Base-by-base conservation (phyloP, 2,329 filamentous ascomycete genomes). In the Claviceps monticola region DNA sequence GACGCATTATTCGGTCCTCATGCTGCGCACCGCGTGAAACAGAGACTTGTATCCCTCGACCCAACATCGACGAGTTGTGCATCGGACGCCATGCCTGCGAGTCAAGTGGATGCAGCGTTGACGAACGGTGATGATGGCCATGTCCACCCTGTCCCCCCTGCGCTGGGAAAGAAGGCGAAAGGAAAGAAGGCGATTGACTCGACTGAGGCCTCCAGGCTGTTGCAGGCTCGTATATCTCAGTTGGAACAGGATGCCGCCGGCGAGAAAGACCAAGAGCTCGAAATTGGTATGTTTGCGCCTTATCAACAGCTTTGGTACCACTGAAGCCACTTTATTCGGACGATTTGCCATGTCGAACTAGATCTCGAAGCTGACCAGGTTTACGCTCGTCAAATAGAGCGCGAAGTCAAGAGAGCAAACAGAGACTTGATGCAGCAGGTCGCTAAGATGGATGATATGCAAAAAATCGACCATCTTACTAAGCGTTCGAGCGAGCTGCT, bases 181-280 rank as follows among this genome's bases (percentile, higher is more conserved):
- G 80, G 77, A 59, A 95, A 94, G 72, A 95, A 94, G 71, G 74
- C 79, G 47, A 72, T 87, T 57, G 90, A 95, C 65, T 86, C 88
- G 19, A 87, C 81, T 61, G 93, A 97, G 69, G 89, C 90, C 46
- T 88, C 88, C 55, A 94, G 95, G 69, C 78, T 96, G 57, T 79
- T 98, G 49, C 85, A 90, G 56, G 88, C 90, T 56, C 88, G 94
- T 64, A 96, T 98, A 64, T 91, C 89, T 21, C 93, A 97, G 71
- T 74, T 98, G 54, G 93, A 98, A 68, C 86, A 88, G 56, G 90
- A 96, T 74, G 87, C 86, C 48, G 89, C 89, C 11, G 88, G 88
- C 54, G 90, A 95, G 66, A 95, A 94, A 68, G 91, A 95, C 60
- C 88, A 96, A 69, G 90, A 96, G 70, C 81, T 86, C 55, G 93